A percentile compares a stretch with the other conserved stretches of the same genome.
Evolutionary conservation across 305 asterid genomes (phyloP).

Genomic region (Solanum hybrid): DNA sequence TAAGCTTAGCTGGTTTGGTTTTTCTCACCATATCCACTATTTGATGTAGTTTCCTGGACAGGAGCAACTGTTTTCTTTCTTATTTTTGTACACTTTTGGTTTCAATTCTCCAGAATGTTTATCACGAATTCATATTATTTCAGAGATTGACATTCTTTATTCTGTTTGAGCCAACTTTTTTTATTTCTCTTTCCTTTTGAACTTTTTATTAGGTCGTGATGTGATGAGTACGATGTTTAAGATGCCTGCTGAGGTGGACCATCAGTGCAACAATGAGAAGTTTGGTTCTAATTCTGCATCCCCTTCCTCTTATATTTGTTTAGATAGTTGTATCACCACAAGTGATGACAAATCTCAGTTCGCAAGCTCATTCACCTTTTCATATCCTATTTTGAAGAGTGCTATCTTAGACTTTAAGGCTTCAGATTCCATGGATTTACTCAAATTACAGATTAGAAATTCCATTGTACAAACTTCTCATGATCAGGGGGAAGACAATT

Average conservation of each 20-base stretch:
- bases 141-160: neutral
- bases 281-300: slow-evolving; percentile 10
- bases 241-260: slow-evolving; percentile 2
- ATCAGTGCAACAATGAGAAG: slow-evolving; percentile 6
- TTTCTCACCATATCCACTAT: neutral
- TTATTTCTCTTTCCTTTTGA: neutral
- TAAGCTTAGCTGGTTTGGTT: neutral
- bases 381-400: slow-evolving; percentile 25
- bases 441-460: slow-evolving; percentile 12
- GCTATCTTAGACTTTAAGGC: slow-evolving; percentile 19
- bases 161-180: neutral
- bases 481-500: slow-evolving; percentile 8
- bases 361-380: slow-evolving; percentile 11
- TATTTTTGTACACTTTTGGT: neutral
- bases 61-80: neutral
- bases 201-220: neutral
- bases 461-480: slow-evolving; percentile 13
- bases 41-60: neutral
- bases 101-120: neutral
- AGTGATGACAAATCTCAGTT: slow-evolving; percentile 18
- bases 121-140: neutral
- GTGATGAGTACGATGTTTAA: slow-evolving; percentile 1
- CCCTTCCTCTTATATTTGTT: slow-evolving; percentile 6
- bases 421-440: slow-evolving; percentile 12
- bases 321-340: slow-evolving; percentile 2